These are phyloP conservation scores for Margaritispora aquatica DNA, from an alignment of 495 filamentous ascomycete genomes.

Conservation along the genomic window DNA sequence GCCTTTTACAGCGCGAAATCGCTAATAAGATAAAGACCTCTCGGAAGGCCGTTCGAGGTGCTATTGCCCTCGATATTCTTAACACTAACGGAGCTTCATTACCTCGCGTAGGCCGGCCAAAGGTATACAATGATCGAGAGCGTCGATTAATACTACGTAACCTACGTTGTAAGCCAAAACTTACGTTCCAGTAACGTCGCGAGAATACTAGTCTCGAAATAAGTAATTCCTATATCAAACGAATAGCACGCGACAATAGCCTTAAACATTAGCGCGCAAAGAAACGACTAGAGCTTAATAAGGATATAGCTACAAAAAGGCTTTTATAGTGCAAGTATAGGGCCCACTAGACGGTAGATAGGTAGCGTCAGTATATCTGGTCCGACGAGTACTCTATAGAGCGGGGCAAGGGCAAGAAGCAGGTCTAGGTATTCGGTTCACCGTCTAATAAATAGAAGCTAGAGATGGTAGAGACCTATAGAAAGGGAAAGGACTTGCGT, in stretches of 20 bases:
- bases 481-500: not conserved
- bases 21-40: too few species aligned
- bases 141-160: not conserved
- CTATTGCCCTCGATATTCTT: not conserved
- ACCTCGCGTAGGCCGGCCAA: not conserved
- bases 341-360: not conserved
- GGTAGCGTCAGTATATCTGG: not conserved
- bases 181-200: not conserved
- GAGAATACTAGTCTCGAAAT: not conserved
- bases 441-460: not conserved
- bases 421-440: not conserved
- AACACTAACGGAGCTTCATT: too few species aligned
- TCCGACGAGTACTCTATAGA: not conserved
- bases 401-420: not conserved
- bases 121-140: not conserved
- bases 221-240: not conserved
- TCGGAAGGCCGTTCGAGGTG: too few species aligned
- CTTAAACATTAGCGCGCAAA: conserved; percentile 1
- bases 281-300: not conserved
- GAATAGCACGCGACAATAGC: not conserved
- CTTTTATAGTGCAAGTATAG: not conserved
- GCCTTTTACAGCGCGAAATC: too few species aligned
- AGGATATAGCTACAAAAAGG: not conserved
- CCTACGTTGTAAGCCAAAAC: not conserved
- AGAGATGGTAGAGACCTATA: not conserved